Percentiles rank a stretch among this genome's conserved stretches.
These are phyloP conservation scores for Globisporangium rhizosaccharum DNA, from an alignment of 352 stramenopile species.

Conservation along the genomic window DNA sequence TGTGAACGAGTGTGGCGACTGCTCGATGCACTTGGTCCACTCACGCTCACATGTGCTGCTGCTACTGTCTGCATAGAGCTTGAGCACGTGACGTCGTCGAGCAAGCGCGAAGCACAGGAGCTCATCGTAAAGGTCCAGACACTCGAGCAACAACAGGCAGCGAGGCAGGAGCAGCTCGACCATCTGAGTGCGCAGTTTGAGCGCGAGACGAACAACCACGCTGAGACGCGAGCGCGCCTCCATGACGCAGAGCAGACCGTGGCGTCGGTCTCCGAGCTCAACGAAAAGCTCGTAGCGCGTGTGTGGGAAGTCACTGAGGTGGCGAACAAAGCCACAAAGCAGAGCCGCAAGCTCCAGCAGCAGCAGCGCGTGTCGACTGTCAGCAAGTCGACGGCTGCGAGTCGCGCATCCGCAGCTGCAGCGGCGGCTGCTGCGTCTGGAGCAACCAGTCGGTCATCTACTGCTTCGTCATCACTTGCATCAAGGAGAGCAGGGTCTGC, in stretches of 20 bases:
- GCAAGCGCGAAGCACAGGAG: constrained; percentile 26
- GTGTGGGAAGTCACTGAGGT: constrained; percentile 56
- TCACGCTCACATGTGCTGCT: not conserved
- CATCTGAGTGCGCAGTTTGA: constrained; percentile 32
- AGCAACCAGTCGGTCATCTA: not conserved
- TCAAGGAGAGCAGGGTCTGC: not conserved
- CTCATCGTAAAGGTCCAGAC: constrained; percentile 27
- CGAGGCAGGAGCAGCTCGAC: constrained; percentile 25
- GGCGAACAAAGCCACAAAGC: constrained; percentile 48
- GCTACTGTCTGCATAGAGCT: constrained; percentile 24
- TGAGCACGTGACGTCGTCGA: constrained; percentile 22
- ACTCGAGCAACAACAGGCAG: constrained; percentile 24
- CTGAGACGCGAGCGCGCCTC: constrained; percentile 37
- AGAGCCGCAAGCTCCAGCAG: constrained; percentile 48
- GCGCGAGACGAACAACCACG: constrained; percentile 36
- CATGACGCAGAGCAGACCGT: constrained; percentile 68
- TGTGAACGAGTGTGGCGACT: not conserved
- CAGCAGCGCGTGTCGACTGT: constrained; percentile 44
- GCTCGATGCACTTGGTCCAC: not conserved
- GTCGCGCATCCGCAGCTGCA: constrained; percentile 22
- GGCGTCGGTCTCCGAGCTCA: constrained; percentile 55
- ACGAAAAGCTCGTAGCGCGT: constrained; percentile 64
- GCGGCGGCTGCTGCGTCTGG: constrained; percentile 15
- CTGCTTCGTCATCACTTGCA: not conserved
- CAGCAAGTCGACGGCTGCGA: constrained; percentile 49